phyloP scores from a whole-genome alignment of 805 yeast genomes.

The Tetrapisispora phaffii region DNA sequence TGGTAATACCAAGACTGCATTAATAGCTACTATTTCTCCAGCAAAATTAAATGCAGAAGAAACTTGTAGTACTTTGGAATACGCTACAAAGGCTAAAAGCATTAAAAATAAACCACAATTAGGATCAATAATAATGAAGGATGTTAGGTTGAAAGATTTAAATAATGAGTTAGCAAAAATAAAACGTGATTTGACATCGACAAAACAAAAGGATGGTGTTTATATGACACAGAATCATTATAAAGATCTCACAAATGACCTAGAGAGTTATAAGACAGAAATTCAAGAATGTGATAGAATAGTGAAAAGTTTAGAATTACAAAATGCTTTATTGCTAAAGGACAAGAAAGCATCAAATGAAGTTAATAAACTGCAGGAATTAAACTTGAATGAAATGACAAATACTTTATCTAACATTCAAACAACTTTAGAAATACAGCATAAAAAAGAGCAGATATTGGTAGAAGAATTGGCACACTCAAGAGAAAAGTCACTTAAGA shows the following conservation, averaged over 20 bases:
- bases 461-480: constrained; percentile 16
- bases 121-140: constrained; percentile 49
- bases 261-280: constrained; percentile 42
- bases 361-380: constrained; percentile 19
- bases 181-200: constrained; percentile 51
- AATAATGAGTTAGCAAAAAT: constrained; percentile 39
- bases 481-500: constrained; percentile 11
- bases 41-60: constrained; percentile 71
- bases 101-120: constrained; percentile 66
- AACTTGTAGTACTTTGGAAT: constrained; percentile 75
- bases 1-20: constrained; percentile 76
- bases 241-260: constrained; percentile 38
- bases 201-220: constrained; percentile 56
- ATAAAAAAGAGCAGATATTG: constrained; percentile 21
- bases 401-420: constrained; percentile 19
- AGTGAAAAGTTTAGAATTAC: constrained; percentile 33
- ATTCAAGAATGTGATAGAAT: constrained; percentile 37
- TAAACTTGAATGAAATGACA: constrained; percentile 18
- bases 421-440: constrained; percentile 20
- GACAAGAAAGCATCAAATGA: constrained; percentile 25
- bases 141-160: constrained; percentile 37
- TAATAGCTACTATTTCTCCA: constrained; percentile 82
- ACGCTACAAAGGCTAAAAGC: constrained; percentile 78
- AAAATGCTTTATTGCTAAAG: constrained; percentile 26
- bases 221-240: constrained; percentile 53